These are phyloP conservation scores for Melaleuca alternifolia DNA, from an alignment of 345 rosid genomes.

Conservation along the genomic window DNA sequence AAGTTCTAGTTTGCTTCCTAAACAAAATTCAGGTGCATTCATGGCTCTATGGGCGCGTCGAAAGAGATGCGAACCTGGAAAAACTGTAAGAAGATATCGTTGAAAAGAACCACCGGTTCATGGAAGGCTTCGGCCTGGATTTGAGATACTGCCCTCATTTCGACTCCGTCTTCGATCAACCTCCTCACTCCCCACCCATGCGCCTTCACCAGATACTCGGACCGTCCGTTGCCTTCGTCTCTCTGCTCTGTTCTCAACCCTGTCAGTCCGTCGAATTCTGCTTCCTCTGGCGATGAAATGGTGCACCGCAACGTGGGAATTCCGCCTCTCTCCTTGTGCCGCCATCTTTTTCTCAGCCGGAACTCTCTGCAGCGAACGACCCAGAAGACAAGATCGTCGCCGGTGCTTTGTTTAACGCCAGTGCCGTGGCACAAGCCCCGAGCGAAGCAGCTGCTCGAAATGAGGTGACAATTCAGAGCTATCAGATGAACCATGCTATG, in stretches of 20 bases:
- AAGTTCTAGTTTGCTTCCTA: background rate
- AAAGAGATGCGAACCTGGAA: constrained; percentile 33
- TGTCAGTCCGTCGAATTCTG: background rate
- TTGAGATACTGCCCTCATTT: constrained; percentile 49
- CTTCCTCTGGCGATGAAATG: background rate
- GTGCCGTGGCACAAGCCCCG: background rate
- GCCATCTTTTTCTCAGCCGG: background rate
- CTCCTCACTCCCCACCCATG: constrained; percentile 71
- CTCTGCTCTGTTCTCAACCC: background rate
- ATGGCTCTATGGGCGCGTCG: too few relatives aligned
- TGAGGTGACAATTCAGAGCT: background rate
- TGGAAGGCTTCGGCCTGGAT: constrained; percentile 88
- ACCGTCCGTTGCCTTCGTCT: background rate
- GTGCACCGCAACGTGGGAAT: background rate
- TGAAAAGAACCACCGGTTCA: constrained; percentile 43
- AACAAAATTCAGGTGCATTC: background rate
- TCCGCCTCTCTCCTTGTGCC: background rate
- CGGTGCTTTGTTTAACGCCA: background rate
- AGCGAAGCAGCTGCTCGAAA: background rate
- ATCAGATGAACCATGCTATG: background rate
- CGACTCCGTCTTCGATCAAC: constrained; percentile 31
- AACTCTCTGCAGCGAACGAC: background rate
- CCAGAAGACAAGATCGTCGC: background rate
- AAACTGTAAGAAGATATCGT: constrained; percentile 60
- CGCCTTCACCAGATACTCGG: constrained; percentile 32